Conservation (phyloP, 1,139 yeast species). For the Zygotorulaspora mrakii region DNA sequence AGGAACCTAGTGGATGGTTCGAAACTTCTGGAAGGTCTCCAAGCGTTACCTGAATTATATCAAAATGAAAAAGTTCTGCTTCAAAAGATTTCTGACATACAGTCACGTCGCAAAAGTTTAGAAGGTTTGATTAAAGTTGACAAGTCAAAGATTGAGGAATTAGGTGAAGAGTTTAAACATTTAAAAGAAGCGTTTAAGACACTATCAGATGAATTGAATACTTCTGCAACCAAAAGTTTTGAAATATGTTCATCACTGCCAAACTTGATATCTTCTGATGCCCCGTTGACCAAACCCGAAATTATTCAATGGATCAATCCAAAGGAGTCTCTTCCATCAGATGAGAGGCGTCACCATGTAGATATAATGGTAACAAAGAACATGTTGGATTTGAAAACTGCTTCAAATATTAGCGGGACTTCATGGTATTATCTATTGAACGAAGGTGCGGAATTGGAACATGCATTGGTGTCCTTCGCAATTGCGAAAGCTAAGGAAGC, state of each 20-base stretch:
- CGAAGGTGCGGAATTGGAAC: slow-evolving; percentile 86
- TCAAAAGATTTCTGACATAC: slow-evolving; percentile 29
- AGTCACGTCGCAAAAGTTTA: slow-evolving; percentile 32
- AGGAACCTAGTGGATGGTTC: slow-evolving; percentile 42
- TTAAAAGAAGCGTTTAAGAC: slow-evolving; percentile 29
- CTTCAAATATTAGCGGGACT: slow-evolving; percentile 73
- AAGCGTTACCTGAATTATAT: slow-evolving; percentile 34
- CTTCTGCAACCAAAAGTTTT: slow-evolving; percentile 40
- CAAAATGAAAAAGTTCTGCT: slow-evolving; percentile 23
- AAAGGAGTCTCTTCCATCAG: slow-evolving; percentile 27
- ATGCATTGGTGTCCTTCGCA: slow-evolving; percentile 81
- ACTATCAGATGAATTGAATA: slow-evolving; percentile 27
- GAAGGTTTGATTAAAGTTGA: slow-evolving; percentile 31
- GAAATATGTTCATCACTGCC: slow-evolving; percentile 54
- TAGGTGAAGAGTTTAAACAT: slow-evolving; percentile 22
- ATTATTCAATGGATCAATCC: slow-evolving; percentile 52
- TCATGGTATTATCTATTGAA: slow-evolving; percentile 86
- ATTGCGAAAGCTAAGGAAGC: slow-evolving; percentile 57
- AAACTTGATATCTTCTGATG: slow-evolving; percentile 55
- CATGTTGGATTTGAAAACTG: slow-evolving; percentile 65
- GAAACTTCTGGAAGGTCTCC: slow-evolving; percentile 36
- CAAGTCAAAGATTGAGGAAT: slow-evolving; percentile 14
- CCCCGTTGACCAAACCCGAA: slow-evolving; percentile 45
- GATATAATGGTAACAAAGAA: slow-evolving; percentile 41
- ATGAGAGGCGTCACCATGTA: slow-evolving; percentile 54